phyloP scores from a whole-genome alignment of 352 stramenopile species.

The Pythium aquatile region DNA sequence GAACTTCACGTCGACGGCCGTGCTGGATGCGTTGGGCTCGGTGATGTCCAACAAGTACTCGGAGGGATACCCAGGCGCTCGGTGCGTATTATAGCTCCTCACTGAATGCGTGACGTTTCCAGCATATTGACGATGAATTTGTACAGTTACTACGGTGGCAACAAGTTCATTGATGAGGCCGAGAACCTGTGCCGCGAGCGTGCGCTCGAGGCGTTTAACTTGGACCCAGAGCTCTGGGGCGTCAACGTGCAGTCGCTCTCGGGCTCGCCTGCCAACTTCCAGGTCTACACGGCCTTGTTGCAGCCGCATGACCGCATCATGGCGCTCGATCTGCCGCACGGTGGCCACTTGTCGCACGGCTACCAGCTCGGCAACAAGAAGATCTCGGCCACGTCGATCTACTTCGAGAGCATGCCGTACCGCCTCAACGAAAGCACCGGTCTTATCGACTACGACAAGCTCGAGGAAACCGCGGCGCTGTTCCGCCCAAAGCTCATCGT shows the following conservation, averaged over 20 bases:
- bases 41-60: constrained; percentile 99
- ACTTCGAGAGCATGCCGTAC: constrained; percentile 99
- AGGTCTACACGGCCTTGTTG: constrained; percentile 98
- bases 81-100: constrained; percentile 30
- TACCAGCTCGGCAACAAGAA: constrained; percentile 99
- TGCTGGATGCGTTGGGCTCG: constrained; percentile 97
- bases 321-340: constrained; percentile 97
- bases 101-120: neutral
- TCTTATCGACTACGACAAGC: constrained; percentile 98
- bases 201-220: constrained; percentile 96
- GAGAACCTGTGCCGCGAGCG: constrained; percentile 97
- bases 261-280: constrained; percentile 99
- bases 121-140: neutral
- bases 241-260: constrained; percentile 98
- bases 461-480: constrained; percentile 93
- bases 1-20: constrained; percentile 98
- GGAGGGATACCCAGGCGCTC: constrained; percentile 95
- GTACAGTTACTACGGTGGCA: constrained; percentile 96
- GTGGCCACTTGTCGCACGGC: constrained; percentile 98
- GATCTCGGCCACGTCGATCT: constrained; percentile 98
- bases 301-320: constrained; percentile 99
- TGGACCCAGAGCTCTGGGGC: constrained; percentile 95
- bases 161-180: constrained; percentile 99
- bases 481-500: constrained; percentile 99
- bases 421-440: constrained; percentile 95